Percentiles rank a stretch among this genome's conserved stretches.
phyloP scores from a whole-genome alignment of 2,329 filamentous ascomycete genomes.

The Chaetomiaceae sp. region DNA sequence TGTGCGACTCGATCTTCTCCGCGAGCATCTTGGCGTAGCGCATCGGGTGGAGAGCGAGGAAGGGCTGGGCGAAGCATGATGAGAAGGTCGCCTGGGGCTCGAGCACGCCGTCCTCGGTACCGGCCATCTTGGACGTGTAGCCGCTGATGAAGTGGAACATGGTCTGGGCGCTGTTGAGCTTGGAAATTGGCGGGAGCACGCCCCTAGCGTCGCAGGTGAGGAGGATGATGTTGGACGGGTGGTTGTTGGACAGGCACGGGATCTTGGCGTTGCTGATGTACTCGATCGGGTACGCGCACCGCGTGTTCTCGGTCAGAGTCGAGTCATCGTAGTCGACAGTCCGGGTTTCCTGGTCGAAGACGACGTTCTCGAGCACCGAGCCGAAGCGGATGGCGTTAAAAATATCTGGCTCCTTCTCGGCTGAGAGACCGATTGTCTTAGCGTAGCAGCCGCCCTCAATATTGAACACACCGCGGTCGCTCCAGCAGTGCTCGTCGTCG shows the following conservation, averaged over 20 bases:
- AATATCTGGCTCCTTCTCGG: constrained; percentile 99
- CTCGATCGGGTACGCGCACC: constrained; percentile 97
- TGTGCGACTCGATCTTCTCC: constrained; percentile 94
- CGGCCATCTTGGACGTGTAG: constrained; percentile 99
- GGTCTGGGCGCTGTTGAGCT: constrained; percentile 88
- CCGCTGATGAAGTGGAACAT: constrained; percentile 99
- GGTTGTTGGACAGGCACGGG: constrained; percentile 79
- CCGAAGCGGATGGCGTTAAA: constrained; percentile 94
- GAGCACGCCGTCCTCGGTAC: constrained; percentile 93
- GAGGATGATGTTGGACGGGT: constrained; percentile 96
- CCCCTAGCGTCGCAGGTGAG: constrained; percentile 97
- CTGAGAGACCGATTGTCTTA: constrained; percentile 95
- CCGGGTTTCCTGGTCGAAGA: constrained; percentile 88
- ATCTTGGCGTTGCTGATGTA: constrained; percentile 99
- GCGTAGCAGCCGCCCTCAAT: constrained; percentile 99
- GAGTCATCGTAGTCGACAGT: constrained; percentile 92
- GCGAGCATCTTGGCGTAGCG: constrained; percentile 98
- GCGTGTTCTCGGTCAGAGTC: constrained; percentile 96
- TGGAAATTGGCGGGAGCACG: constrained; percentile 95
- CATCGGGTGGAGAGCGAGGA: constrained; percentile 98
- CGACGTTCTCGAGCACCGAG: constrained; percentile 96
- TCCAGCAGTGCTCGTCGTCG: constrained; percentile 99
- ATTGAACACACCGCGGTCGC: constrained; percentile 95
- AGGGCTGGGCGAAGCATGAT: constrained; percentile 97
- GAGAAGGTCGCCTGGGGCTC: constrained; percentile 99